Evolutionary conservation across 768 basidiomycete genomes (phyloP), one percentile per base, ranked within the genome.

Genomic region (Agaricus subrufescens): DNA sequence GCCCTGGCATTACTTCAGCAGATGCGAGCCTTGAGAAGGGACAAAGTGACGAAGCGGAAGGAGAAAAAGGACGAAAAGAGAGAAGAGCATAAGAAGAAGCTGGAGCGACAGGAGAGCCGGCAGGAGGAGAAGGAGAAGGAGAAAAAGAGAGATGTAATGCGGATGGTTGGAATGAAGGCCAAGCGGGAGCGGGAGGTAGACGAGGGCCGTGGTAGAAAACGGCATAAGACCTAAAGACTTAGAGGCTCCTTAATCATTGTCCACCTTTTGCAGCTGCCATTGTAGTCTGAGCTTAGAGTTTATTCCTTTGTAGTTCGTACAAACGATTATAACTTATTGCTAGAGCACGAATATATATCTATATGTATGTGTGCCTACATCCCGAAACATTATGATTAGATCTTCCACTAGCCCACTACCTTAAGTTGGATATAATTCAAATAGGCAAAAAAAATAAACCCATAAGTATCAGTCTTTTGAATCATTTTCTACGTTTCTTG

Each of bases 1-100:
- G 95, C 97, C 0, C 74, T 98, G 19, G 87, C 91, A 39, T 72
- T 98, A 39, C 67, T 99, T 67, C 96, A 98, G 69, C 95, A 98
- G 76, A 93, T 98, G 60, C 84, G 89, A 47, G 91, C 94, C 5
- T 70, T 99, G 63, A 75, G 92, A 57, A 98, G 94, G 71, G 94
- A 95, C 65, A 91, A 96, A 72, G 79, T 92, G 1, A 74, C 68
- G 43, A 76, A 85, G 65, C 74, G 95, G 65, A 86, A 82, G 64
- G 91, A 87, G 69, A 97, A 94, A 77, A 91, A 98, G 73, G 79
- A 75, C n/a, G 90, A 87, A 74, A 79, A 86, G 70, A 82, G 82
- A 58, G 82, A 72, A 34, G 83, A 75, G 62, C 81, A 86, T 63
- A 71, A 76, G 62, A 91, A 91, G 76, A 89, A 85, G 73, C 69